Conservation (phyloP, 2,329 filamentous ascomycete genomes). For the Stachybotrys chlorohalonatus region DNA sequence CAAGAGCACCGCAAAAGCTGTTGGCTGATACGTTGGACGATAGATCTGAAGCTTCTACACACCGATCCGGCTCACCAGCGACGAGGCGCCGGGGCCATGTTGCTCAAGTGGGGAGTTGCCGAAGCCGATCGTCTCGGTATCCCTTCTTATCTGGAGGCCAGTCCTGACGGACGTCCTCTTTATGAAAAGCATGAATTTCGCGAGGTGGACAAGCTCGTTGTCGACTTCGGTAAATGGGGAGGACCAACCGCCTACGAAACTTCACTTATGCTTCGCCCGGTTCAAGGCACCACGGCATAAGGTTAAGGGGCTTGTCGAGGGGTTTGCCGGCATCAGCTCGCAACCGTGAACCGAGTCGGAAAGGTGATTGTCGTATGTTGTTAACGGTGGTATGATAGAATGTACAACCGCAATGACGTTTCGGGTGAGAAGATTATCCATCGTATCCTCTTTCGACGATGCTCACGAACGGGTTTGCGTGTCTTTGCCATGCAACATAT, state of each 20-base stretch:
- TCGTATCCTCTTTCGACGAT: too few species aligned
- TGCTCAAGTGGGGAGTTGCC: constrained; percentile 23
- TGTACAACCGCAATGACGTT: too few species aligned
- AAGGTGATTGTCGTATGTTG: too few species aligned
- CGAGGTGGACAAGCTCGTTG: constrained; percentile 14
- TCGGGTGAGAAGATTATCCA: too few species aligned
- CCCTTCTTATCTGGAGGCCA: constrained; percentile 27
- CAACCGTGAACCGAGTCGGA: neutral
- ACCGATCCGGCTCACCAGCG: constrained; percentile 26
- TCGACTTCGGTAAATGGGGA: constrained; percentile 19
- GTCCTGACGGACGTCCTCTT: constrained; percentile 17
- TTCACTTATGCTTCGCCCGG: constrained; percentile 15
- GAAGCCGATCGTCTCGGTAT: constrained; percentile 26
- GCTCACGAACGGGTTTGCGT: too few species aligned
- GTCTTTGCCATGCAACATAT: too few species aligned
- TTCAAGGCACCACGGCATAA: neutral
- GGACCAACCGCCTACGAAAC: constrained; percentile 10
- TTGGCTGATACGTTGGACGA: neutral
- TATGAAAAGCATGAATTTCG: constrained; percentile 26
- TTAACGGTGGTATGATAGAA: too few species aligned
- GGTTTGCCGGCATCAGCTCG: neutral
- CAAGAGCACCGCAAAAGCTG: too few species aligned
- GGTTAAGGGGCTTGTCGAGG: neutral
- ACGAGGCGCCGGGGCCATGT: constrained; percentile 22
- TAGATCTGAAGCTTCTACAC: constrained; percentile 28